Percentiles rank a stretch among this genome's conserved stretches.
Conservation (phyloP, 2,329 filamentous ascomycete species). For the Fusarium udum region DNA sequence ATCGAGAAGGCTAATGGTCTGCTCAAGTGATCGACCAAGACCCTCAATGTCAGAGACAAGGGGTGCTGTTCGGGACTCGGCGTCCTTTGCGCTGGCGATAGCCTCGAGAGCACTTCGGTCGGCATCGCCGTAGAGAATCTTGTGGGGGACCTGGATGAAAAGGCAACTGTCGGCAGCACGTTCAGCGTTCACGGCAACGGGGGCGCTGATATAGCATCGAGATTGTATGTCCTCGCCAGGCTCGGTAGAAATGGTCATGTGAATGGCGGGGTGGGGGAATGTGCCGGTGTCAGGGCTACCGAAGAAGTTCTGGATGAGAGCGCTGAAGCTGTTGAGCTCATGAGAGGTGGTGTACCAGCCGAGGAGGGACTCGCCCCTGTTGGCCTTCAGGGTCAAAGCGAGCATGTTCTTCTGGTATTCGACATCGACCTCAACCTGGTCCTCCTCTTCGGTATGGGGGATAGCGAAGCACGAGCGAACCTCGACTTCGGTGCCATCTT, state of each 20-base stretch:
- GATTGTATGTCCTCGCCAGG: constrained; percentile 89
- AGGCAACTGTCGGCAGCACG: constrained; percentile 94
- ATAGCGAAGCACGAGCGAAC: constrained; percentile 98
- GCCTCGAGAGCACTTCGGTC: constrained; percentile 77
- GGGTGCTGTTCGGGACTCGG: constrained; percentile 76
- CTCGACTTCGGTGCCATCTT: constrained; percentile 96
- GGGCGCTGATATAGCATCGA: constrained; percentile 92
- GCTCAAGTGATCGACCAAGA: constrained; percentile 84
- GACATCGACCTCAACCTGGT: constrained; percentile 99
- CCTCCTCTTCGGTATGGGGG: constrained; percentile 96
- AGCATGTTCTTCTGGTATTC: constrained; percentile 99
- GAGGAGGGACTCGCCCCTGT: constrained; percentile 91
- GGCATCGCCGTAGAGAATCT: constrained; percentile 85
- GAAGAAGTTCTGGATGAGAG: constrained; percentile 99
- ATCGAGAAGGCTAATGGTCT: constrained; percentile 89
- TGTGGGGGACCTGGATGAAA: constrained; percentile 97
- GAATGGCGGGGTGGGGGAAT: constrained; percentile 95
- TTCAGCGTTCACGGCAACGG: constrained; percentile 94
- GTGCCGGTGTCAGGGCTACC: constrained; percentile 96
- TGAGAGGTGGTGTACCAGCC: constrained; percentile 98
- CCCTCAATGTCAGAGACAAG: constrained; percentile 90
- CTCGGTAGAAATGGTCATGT: constrained; percentile 92
- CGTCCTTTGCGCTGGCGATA: constrained; percentile 82
- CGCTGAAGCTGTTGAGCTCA: constrained; percentile 98
- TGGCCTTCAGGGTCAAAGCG: constrained; percentile 89